Base-by-base conservation (phyloP, 2,329 filamentous ascomycete genomes). In the Aspergillus oerlinghausenensis region DNA sequence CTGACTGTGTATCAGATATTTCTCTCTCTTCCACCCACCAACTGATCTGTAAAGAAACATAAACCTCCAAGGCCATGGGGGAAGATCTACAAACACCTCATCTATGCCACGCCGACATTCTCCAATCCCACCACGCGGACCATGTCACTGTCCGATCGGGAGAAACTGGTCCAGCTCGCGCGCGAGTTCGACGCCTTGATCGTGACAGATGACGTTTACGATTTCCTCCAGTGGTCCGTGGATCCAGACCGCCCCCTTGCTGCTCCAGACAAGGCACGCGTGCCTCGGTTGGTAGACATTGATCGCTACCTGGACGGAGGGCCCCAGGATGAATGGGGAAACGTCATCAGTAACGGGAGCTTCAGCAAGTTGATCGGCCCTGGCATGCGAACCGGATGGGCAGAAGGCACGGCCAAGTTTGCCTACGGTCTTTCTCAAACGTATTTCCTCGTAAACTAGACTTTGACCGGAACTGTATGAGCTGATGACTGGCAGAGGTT, bases 141-240 rank as follows among this genome's bases (percentile, higher is more conserved):
- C 3, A 93, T 95, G 86, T 85, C 87, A 14, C 73, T 91, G 3
- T 70, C 74, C 19, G 83, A 88, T 28, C 83, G 94, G 3, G 76
- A 86, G 60, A 78, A 78, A 10, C 80, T 97, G 3, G 85, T 97
- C 25, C 77, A 79, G n/a, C 74, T 97, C 6, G 93, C 93, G 0
- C 82, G 93, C 55, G 79, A 86, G 57, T 85, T 88, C 70, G 87
- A 97, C 70, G 90, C 90, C 6, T 81, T 97, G n/a, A 75, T 97
- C 55, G 81, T 97, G 28, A 84, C 84, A 50, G 93, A 97, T 75
- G 94, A 99, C 71, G 92, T 97, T 9, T 99, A 99, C 70, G 93
- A 97, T 71, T 88, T 93, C 63, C 80, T 97, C 4, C 89, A 92
- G 70, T 97, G 92, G 90, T 82, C 84, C 2, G 65, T 77, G 0